Conservation (phyloP, 139 green algal genomes). For the Chlamydomonas sphaeroides region DNA sequence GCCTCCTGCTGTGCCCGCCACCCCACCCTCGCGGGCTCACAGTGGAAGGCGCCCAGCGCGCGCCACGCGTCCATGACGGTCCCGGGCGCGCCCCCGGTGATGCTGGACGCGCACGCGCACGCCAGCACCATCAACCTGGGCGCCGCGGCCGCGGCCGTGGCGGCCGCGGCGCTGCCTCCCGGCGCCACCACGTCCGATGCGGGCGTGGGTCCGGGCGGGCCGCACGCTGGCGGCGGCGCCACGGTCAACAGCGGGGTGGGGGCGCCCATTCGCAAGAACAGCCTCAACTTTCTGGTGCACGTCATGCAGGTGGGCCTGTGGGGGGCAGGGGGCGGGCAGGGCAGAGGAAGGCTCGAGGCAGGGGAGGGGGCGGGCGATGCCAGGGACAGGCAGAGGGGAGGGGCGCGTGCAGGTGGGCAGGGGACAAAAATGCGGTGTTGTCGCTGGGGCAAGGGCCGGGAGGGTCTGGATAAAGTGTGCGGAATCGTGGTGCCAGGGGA, state of each 20-base stretch:
- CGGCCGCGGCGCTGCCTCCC: too few species aligned
- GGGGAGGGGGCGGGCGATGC: neutral
- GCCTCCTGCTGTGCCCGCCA: too few species aligned
- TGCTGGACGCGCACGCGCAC: slow-evolving; percentile 10
- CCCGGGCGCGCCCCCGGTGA: neutral
- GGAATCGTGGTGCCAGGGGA: too few species aligned
- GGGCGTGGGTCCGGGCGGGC: too few species aligned
- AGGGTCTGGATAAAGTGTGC: too few species aligned
- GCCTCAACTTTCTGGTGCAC: slow-evolving; percentile 59
- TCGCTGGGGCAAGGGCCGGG: too few species aligned
- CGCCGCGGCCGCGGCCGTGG: neutral
- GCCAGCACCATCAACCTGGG: slow-evolving; percentile 2
- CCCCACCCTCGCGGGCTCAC: neutral
- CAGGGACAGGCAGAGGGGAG: too few species aligned
- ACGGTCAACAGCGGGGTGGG: slow-evolving; percentile 22
- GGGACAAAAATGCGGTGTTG: too few species aligned
- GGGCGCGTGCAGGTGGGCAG: too few species aligned
- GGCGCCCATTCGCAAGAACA: slow-evolving; percentile 42
- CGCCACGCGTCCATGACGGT: slow-evolving; percentile 26
- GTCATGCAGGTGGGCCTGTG: slow-evolving; percentile 49
- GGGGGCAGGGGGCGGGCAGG: neutral
- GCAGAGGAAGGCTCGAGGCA: too few species aligned
- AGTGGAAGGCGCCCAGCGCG: slow-evolving; percentile 30
- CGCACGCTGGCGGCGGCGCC: neutral
- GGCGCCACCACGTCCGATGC: too few species aligned